Evolutionary conservation across 495 filamentous ascomycete genomes (phyloP), one percentile per base, ranked within the genome.

Genomic region (Sabuloglossum arenarium): DNA sequence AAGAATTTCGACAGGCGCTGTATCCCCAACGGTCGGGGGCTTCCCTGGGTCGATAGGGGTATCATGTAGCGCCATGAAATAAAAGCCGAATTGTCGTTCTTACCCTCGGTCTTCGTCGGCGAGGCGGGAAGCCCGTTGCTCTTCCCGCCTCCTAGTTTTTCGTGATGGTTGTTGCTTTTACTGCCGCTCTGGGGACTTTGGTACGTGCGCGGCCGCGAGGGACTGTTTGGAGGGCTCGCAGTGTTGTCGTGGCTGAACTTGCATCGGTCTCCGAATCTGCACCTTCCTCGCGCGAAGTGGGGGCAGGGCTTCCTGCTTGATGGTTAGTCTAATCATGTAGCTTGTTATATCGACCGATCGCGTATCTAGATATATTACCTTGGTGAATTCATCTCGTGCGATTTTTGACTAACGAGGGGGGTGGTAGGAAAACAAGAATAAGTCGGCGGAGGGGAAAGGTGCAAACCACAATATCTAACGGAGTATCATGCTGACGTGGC

Each of bases 1-100:
- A 72, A 70, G 55, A 67, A 68, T 0, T 59, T 14, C 14, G 43
- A 28, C n/a, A 57, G 50, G 3, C 23, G 8, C 2, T 37, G 6
- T 3, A 11, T 10, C 21, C 31, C 23, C 10, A 39, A 32, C 10
- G 56, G 28, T 14, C 54, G 31, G 53, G 42, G 42, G 54, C 8
- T 28, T 23, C 30, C 21, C 24, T 32, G 50, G 55, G 23, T n/a
- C 8, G 27, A 29, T 25, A 55, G 32, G 6, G 39, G 54, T 37
- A 42, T 39, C 24, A 30, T 29, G 24, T 46, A 39, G 11, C 27
- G n/a, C 54, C 54, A 46, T 11, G 30, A 8, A 8, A 8, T 51
- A 8, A 23, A 8, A 28, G 8, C 19, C 46, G 8, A 19, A 51
- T 8, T 19, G 8, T 12, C 46, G 46, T 51, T 51, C n/a, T n/a